phyloP scores from a whole-genome alignment of 140 eudicot species.

The Cichorium intybus region DNA sequence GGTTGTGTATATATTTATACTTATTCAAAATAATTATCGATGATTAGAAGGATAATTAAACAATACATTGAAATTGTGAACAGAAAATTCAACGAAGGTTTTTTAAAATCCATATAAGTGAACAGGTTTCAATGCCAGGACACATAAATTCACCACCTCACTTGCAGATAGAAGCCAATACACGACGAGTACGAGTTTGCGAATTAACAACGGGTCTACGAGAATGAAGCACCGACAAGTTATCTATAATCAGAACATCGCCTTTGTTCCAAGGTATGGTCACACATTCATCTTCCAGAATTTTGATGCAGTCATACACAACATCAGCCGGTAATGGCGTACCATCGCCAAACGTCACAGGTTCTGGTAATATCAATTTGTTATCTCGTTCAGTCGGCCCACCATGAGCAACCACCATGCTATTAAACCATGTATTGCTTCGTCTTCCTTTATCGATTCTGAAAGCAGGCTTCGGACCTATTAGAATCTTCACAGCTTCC shows the following conservation, averaged over 20 bases:
- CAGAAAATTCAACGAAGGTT: too few species aligned
- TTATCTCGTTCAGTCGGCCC: constrained; percentile 29
- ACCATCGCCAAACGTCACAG: constrained; percentile 30
- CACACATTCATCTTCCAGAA: constrained; percentile 4
- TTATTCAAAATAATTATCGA: too few species aligned
- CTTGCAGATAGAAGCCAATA: constrained; percentile 76
- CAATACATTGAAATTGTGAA: too few species aligned
- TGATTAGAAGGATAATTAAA: too few species aligned
- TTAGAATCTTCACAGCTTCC: constrained; percentile 34
- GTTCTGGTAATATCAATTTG: neutral
- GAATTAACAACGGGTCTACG: constrained; percentile 49
- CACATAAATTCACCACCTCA: constrained; percentile 17
- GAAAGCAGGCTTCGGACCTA: constrained; percentile 55
- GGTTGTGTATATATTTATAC: too few species aligned
- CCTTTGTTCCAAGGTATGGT: too few species aligned
- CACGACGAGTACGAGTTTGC: constrained; percentile 42
- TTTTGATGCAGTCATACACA: constrained; percentile 8
- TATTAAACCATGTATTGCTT: constrained; percentile 59
- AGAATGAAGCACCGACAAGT: constrained; percentile 53
- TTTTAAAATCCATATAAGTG: too few species aligned
- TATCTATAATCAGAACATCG: constrained; percentile 1
- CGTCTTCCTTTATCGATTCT: constrained; percentile 32
- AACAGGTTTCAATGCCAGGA: too few species aligned
- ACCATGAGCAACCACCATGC: constrained; percentile 58
- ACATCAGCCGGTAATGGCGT: constrained; percentile 39